phyloP scores from a whole-genome alignment of 2,329 filamentous ascomycete species.

The Sarocladiaceae sp. region DNA sequence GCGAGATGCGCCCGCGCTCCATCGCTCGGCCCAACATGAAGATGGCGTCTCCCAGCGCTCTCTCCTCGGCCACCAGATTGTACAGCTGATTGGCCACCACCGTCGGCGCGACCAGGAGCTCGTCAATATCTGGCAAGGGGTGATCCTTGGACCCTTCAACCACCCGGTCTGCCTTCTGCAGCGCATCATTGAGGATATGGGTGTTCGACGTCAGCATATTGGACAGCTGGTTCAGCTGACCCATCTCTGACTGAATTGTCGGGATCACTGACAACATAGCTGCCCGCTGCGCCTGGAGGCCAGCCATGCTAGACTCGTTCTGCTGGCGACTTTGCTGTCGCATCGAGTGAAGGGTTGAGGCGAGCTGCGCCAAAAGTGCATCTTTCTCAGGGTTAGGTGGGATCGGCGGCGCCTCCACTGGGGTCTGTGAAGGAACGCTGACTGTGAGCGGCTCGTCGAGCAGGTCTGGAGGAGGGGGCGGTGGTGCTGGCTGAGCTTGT shows the following conservation, averaged over 20 bases:
- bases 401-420: slow-evolving; percentile 70
- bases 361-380: slow-evolving; percentile 71
- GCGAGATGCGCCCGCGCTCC: slow-evolving; percentile 63
- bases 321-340: slow-evolving; percentile 64
- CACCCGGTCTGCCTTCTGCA: slow-evolving; percentile 71
- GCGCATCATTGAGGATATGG: slow-evolving; percentile 66
- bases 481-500: slow-evolving; percentile 16
- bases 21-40: slow-evolving; percentile 73
- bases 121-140: slow-evolving; percentile 72
- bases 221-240: slow-evolving; percentile 64
- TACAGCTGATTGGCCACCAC: slow-evolving; percentile 93
- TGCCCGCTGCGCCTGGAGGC: slow-evolving; percentile 69
- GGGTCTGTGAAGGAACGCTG: slow-evolving; percentile 38
- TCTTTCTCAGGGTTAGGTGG: slow-evolving; percentile 96
- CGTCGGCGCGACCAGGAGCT: slow-evolving; percentile 86
- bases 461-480: slow-evolving; percentile 39
- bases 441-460: slow-evolving; percentile 53
- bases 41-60: slow-evolving; percentile 77
- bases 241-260: slow-evolving; percentile 67
- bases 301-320: slow-evolving; percentile 66
- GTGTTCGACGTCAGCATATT: slow-evolving; percentile 70
- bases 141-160: slow-evolving; percentile 67
- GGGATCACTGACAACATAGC: slow-evolving; percentile 68
- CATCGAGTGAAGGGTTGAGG: slow-evolving; percentile 59
- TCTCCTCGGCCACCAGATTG: slow-evolving; percentile 79